Evolutionary conservation across 2,329 filamentous ascomycete genomes (phyloP).

Genomic region (Hortaea sp.): DNA sequence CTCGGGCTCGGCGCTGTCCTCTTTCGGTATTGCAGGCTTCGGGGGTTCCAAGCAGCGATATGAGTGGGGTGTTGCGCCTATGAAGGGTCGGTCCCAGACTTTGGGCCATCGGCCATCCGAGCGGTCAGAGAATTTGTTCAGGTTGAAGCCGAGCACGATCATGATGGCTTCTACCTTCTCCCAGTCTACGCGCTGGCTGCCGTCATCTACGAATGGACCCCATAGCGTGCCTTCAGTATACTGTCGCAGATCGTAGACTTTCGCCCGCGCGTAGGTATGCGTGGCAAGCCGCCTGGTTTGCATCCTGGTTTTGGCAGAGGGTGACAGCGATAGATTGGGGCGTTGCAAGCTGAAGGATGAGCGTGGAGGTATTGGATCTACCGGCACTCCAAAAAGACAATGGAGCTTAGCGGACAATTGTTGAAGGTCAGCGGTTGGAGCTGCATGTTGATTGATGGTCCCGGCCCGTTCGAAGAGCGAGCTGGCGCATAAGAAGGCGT

Average conservation of each 20-base stretch:
- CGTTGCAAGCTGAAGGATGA: slow-evolving; percentile 17
- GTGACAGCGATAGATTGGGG: slow-evolving; percentile 7
- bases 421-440: slow-evolving; percentile 34
- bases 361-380: slow-evolving; percentile 27
- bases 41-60: slow-evolving; percentile 6
- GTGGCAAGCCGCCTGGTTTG: slow-evolving; percentile 10
- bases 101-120: slow-evolving; percentile 38
- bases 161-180: slow-evolving; percentile 69
- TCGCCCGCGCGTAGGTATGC: slow-evolving; percentile 51
- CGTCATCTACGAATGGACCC: slow-evolving; percentile 63
- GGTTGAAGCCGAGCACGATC: slow-evolving; percentile 56
- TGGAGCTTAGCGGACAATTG: slow-evolving; percentile 64
- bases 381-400: slow-evolving; percentile 52
- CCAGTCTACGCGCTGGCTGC: slow-evolving; percentile 58
- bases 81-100: slow-evolving; percentile 48
- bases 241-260: slow-evolving; percentile 64
- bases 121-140: slow-evolving; percentile 37
- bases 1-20: slow-evolving; percentile 6
- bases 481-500: slow-evolving; percentile 55
- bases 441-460: slow-evolving; percentile 29
- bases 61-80: slow-evolving; percentile 41
- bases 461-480: slow-evolving; percentile 52
- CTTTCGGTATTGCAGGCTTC: slow-evolving; percentile 5
- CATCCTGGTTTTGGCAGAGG: slow-evolving; percentile 14
- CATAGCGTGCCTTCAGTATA: slow-evolving; percentile 54